Evolutionary conservation across 2,329 filamentous ascomycete species (phyloP), one percentile per base, ranked within the genome.

Genomic region (Chrysoporthe puriensis): DNA sequence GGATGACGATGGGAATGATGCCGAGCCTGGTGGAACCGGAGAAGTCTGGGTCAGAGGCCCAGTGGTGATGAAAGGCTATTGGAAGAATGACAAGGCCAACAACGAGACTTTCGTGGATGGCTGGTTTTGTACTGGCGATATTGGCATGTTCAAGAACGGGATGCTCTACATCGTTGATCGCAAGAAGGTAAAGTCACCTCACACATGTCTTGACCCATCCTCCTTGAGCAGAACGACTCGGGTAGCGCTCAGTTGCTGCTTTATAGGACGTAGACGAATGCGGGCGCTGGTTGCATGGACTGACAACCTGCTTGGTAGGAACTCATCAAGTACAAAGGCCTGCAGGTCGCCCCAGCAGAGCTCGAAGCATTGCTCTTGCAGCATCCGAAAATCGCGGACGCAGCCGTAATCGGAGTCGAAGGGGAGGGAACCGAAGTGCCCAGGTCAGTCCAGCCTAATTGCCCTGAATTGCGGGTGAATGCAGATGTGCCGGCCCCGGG

Each of bases 41-140:
- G 90, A 92, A 75, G 79, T 91, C 1, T 88, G 89, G 81, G 82
- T 93, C 56, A 87, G 88, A 63, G 91, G 92, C 0, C 90, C 91
- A 0, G 90, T 92, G 70, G 81, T 93, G 26, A 91, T 90, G 72
- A 86, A 87, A 77, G 91, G 90, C 8, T 94, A 93, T 73, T 83
- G 88, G 71, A 89, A 89, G 72, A 93, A 94, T 71, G 81, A 85
- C 0, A 81, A 87, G 70, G 90, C 88, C 0, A 93, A 90, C 1
- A 79, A 78, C 0, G 85, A 88, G 62, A 85, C 89, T 0, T 86
- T 93, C 65, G 76, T 74, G 0, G 77, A 81, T 32, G 81, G 79
- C 4, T 96, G 90, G 83, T 94, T 95, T 82, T 90, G 90, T 73
- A 94, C 92, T 0, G 93, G 92, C 0, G 93, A 96, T 73, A 86